Base-by-base conservation (phyloP, 1,284 basidiomycete genomes). In the Naganishia sp. region DNA sequence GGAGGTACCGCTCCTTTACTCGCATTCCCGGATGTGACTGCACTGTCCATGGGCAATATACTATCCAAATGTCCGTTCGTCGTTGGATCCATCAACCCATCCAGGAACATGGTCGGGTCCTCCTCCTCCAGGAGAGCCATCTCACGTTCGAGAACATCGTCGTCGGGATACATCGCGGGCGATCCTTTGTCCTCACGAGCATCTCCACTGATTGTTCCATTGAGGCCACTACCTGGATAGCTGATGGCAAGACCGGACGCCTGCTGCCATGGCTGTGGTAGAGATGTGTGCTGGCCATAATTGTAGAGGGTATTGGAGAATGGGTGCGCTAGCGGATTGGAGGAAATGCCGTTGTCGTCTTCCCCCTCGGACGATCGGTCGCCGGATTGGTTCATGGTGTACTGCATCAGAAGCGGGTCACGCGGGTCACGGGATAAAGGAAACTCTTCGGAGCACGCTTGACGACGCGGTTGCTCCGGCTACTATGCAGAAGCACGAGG, bases 281-380 rank as follows among this genome's bases (percentile, higher is more conserved):
- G 31, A 25, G 64, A 57, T 3, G 64, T 58, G 25, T 66, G 64
- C n/a, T 57, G 57, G 17, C 57, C 55, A 47, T 60, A 66, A 18
- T 57, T 57, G 42, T 66, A 66, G 0, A 66, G 52, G 2, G 64
- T 66, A 41, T 66, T 66, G 17, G 56, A 60, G 35, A 66, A 66
- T 13, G 64, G 64, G 47, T 66, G 64, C 0, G 64, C 56, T 21
- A 66, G 56, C 42, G 64, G 64, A 43, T 66, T 66, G 4, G 56
- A 66, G 15, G 53, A 56, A 21, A 61, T 47, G 6, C 58, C 55
- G 35, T 31, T 17, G 55, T 57, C 58, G 28, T 61, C 58, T 11
- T 61, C 58, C 45, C 47, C 58, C 15, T 61, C 58, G 3, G 58
- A 61, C n/a, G 58, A 61, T 50, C 47, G 58, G 45, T 61, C 58